Base-by-base conservation (phyloP, 2,329 filamentous ascomycete species). In the Bipolaris bicolor region DNA sequence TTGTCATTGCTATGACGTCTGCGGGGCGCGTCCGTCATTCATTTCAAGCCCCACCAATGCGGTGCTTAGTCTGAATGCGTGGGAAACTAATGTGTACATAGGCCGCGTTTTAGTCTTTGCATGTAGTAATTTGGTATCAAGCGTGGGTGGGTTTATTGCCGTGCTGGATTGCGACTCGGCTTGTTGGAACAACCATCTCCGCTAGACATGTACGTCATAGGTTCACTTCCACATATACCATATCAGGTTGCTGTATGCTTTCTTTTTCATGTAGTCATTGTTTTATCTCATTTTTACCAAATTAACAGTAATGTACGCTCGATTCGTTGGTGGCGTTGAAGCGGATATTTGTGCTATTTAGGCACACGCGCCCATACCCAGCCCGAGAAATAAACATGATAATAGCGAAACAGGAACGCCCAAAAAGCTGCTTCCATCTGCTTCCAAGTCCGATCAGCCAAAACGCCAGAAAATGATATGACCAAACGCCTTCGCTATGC, bases 401-500 rank as follows among this genome's bases (percentile, higher is more conserved):
- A 44, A 36, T 11, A 24, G 2, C 7, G 24, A 40, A 31, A 10
- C 3, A 7, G 16, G 29, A 20, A 44, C 44, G 26, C 36, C 39
- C 18, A 11, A 18, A 22, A 31, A 40, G 9, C 20, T 9, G 15
- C 33, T 10, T 36, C 36, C 29, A 18, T 36, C 37, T 34, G 37
- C 29, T 44, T 18, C 39, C 33, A 44, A 50, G 7, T 13, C 46
- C 15, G 20, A 15, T 34, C 36, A 31, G 34, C 46, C 54, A 36
- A 39, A 58, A 60, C 57, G 55, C 63, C 58, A 45, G 36, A 54
- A 62, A 62, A 65, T 64, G 57, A 54, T 34, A 29, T 44, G 16
- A 49, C 55, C 39, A 39, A 72, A 75, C 73, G 71, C 73, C 73
- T 51, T 67, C 72, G 73, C 73, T 74, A 76, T 76, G 73, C 69